Evolutionary conservation across 441 rosid species (phyloP), one percentile per base, ranked within the genome.

Genomic region (Viola pubescens): DNA sequence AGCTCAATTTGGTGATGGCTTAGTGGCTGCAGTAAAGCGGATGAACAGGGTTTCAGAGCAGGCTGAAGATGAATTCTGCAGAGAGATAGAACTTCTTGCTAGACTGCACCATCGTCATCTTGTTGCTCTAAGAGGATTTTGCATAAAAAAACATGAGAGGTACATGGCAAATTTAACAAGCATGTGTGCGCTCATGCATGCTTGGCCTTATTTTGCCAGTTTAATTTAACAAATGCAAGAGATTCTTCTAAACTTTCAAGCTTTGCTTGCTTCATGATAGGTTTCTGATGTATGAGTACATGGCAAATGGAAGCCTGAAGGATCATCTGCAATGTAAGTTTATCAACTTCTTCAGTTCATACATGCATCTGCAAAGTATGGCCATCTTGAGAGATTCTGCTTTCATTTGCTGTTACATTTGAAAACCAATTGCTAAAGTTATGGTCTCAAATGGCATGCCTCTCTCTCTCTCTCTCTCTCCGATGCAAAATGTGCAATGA

Each of bases 101-200:
- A 82, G 85, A 73, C 77, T 94, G 14, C 97, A 94, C 79, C 99
- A 94, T 59, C 97, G 97, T 51, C 96, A 94, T 77, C 96, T 94
- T 10, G 96, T 90, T 58, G 62, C 91, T 69, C 79, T 94, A 13
- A 83, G 77, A 81, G 99, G 99, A 58, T 94, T 94, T 64, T 94
- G 95, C 80, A 73, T 78, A 39, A 70, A 82, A 60, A 94, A 81
- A 53, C 76, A 52, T 52, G 91, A 88, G 74, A 90, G 97, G 98
- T 94, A 74, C 34, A 26, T 26, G 64, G 45, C 62, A 46, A 48
- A 51, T 52, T 56, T 41, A 65, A 54, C 39, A 26, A 42, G 52
- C 42, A 26, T 10, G 46, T 38, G 16, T 52, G 34, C 48, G 47
- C 54, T 50, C 4, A 43, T 47, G 13, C 13, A 40, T n/a, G 16